Percentiles rank a stretch among this genome's conserved stretches.
phyloP scores from a whole-genome alignment of 2,329 filamentous ascomycete genomes.

The Trichoderma lentiforme region DNA sequence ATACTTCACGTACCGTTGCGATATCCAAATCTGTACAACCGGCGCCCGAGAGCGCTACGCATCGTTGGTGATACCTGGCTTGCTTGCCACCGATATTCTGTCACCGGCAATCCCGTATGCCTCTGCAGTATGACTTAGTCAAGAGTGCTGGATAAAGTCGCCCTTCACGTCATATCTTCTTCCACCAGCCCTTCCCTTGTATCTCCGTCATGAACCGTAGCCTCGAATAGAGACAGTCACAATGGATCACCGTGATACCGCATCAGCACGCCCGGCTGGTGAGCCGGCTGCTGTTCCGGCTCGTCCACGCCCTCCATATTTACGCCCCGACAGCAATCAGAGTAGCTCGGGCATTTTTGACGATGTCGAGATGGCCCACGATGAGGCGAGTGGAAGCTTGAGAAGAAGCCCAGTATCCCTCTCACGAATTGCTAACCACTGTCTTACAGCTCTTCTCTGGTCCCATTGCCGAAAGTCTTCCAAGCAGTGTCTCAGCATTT shows the following conservation, averaged over 20 bases:
- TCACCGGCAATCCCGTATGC: not conserved
- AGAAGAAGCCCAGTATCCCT: not conserved
- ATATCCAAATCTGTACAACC: not conserved
- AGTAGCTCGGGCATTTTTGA: constrained; percentile 81
- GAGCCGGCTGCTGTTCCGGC: constrained; percentile 24
- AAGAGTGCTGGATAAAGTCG: not conserved
- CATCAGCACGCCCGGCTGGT: constrained; percentile 23
- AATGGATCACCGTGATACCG: constrained; percentile 28
- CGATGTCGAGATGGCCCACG: constrained; percentile 97
- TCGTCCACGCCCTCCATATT: constrained; percentile 45
- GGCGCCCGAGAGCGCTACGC: not conserved
- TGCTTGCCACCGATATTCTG: not conserved
- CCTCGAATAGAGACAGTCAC: not conserved
- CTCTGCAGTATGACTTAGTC: not conserved
- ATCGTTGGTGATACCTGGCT: not conserved
- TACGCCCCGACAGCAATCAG: constrained; percentile 62
- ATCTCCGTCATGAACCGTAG: constrained; percentile 13
- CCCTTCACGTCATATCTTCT: not conserved
- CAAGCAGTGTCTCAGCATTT: constrained; percentile 89
- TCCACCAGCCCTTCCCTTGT: not conserved
- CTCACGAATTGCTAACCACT: constrained; percentile 18
- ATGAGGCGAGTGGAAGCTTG: constrained; percentile 61
- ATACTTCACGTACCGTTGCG: not conserved
- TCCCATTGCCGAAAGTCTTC: constrained; percentile 92
- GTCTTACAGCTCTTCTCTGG: constrained; percentile 72